Evolutionary conservation across 768 basidiomycete genomes (phyloP), one percentile per base, ranked within the genome.

Genomic region (Rhodosporidiobolus sp.): DNA sequence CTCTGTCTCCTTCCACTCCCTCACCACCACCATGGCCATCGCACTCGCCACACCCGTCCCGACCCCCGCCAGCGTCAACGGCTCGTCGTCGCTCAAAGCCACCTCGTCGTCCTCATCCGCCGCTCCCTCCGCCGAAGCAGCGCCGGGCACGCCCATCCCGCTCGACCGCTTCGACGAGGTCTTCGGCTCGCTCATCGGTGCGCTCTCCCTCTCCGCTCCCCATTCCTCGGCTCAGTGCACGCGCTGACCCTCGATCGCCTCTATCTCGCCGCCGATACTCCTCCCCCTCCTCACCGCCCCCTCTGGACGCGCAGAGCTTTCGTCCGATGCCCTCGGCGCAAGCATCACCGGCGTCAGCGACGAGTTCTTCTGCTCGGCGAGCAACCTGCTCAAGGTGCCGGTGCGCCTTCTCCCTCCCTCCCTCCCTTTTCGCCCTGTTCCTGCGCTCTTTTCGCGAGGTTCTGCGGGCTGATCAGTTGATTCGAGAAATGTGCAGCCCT

Each of bases 361-460:
- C 81, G 93, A 99, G 74, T 99, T 98, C 84, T 99, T 99, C 78
- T 93, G 92, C 17, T 87, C 89, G 76, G 93, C 90, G 0, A 85
- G 82, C 73, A 88, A 95, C 82, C 84, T 99, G 34, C 84, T 99
- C 65, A 85, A 90, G 60, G 89, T 91, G 54, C 88, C 89, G 82
- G 94, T 92, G 72, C 77, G 86, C 79, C 52, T 24, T 35, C 34
- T 24, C 52, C 35, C 62, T 26, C 38, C 16, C 1, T 34, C 9
- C 32, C 5, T 52, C 11, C 17, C 43, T 35, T 43, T 30, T 65
- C 20, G 1, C 38, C 22, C 22, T 1, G 45, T 20, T 58, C n/a
- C 43, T n/a, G n/a, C n/a, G n/a, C n/a, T n/a, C 59, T 49, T 64
- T 38, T 49, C 53, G 53, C 52, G 48, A 52, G 52, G 8, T 22